Evolutionary conservation across 192 early-diverging fungal genomes (phyloP).

Genomic region (Jimgerdemannia flammicorona): DNA sequence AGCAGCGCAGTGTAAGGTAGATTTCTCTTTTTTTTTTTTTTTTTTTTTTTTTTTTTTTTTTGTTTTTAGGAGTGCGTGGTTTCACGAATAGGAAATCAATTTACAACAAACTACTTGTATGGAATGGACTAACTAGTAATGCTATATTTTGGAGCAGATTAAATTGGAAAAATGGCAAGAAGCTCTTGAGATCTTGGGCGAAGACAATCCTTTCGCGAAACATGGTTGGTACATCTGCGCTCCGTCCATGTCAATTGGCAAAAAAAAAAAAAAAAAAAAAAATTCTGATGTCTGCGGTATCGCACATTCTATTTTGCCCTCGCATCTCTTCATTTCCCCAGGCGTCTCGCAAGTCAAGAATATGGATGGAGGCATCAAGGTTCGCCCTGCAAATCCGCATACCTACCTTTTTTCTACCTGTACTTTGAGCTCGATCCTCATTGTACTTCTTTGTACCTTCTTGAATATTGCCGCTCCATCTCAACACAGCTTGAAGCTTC

Average conservation of each 20-base stretch:
- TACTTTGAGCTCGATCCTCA: no score
- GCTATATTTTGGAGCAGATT: conserved; percentile 17
- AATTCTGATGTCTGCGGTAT: no score
- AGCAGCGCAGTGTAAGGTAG: conserved; percentile 53
- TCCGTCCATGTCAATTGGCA: no score
- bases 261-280: no score
- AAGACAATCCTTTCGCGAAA: conserved; percentile 41
- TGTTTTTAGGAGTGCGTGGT: no score
- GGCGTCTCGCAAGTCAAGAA: conserved; percentile 23
- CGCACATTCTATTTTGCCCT: no score
- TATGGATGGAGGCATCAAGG: conserved; percentile 45
- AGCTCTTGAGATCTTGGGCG: conserved; percentile 49
- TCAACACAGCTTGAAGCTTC: conserved; percentile 51
- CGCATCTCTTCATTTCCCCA: no score
- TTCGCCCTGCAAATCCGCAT: no score
- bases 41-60: not conserved
- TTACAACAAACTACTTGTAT: not conserved
- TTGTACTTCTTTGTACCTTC: no score
- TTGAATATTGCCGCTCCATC: no score
- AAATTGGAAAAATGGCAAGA: conserved; percentile 47
- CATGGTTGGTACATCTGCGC: conserved; percentile 8
- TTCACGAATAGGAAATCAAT: not conserved
- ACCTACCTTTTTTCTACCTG: no score
- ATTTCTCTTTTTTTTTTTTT: conserved; percentile 9
- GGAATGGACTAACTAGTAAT: conserved; percentile 7